Percentiles rank a stretch among this genome's conserved stretches.
Conservation (phyloP, 2,329 filamentous ascomycete species). For the Pseudopyrenochaeta lycopersici region DNA sequence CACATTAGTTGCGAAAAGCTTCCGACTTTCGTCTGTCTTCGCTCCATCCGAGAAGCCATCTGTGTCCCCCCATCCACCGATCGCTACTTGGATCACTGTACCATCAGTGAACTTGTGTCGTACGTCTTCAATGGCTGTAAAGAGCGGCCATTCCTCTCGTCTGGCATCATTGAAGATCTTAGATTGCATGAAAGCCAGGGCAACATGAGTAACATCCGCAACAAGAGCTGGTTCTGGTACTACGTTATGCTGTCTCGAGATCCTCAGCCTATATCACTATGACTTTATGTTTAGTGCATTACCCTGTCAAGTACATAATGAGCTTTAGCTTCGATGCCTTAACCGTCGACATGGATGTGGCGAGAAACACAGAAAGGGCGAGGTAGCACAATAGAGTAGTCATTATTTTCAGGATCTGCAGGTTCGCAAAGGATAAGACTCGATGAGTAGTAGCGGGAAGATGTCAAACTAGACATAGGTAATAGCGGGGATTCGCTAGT, state of each 20-base stretch:
- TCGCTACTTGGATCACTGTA: constrained; percentile 63
- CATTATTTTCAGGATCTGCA: background rate
- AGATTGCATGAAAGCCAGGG: constrained; percentile 43
- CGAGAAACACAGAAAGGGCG: background rate
- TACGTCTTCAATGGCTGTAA: constrained; percentile 33
- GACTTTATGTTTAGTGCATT: background rate
- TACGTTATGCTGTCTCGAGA: constrained; percentile 36
- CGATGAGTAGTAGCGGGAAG: background rate
- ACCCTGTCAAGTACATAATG: constrained; percentile 22
- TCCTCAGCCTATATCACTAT: background rate
- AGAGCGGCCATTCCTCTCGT: constrained; percentile 34
- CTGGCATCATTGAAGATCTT: constrained; percentile 35
- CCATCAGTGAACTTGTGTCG: constrained; percentile 54
- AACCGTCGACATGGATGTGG: background rate
- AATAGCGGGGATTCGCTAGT: background rate
- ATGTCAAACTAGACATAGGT: background rate
- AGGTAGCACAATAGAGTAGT: background rate
- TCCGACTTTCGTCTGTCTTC: constrained; percentile 57
- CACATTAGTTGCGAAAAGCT: constrained; percentile 69
- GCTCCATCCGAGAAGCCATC: constrained; percentile 69
- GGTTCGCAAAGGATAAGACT: background rate
- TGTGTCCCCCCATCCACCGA: constrained; percentile 78
- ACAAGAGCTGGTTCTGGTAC: constrained; percentile 29
- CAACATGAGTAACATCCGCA: constrained; percentile 35
- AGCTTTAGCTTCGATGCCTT: constrained; percentile 1